Evolutionary conservation across 345 rosid species (phyloP), one percentile per base, ranked within the genome.

Genomic region (Orychophragmus violaceus): DNA sequence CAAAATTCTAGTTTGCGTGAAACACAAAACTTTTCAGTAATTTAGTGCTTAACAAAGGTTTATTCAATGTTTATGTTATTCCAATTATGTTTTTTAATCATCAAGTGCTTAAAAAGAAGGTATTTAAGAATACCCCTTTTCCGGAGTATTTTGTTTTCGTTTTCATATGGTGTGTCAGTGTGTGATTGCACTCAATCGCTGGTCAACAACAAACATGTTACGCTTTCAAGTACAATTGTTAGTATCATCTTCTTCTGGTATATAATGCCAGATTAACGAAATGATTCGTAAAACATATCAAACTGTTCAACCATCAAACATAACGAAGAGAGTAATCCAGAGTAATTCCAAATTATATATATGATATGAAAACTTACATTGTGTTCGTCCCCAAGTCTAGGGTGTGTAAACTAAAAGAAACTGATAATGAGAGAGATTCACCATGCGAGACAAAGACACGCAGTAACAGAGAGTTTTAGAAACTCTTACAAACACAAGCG

Each of bases 401-500:
- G 67, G 33, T 27, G 61, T 35, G 59, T 60, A 69, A 39, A 39
- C 45, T 49, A 37, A 48, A 48, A 58, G 23, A 49, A 35, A 46
- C 37, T 45, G 57, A 8, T 35, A 28, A 17, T 32, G 27, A 58
- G 10, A 67, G 36, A 24, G 65, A 33, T 0, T 46, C 64, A 68
- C 28, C 64, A 57, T 49, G 39, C 39, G 16, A 46, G 50, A 51
- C 37, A 56, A 5, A 22, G 46, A 42, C 53, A 59, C 48, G 58
- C 41, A 58, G 57, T 68, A 25, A 56, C 35, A 45, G 36, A 55
- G 64, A n/a, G n/a, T 45, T 46, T 44, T 19, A 56, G 25, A 56
- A 48, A 57, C 72, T 67, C 62, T 56, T 57, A 67, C 54, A 55
- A 13, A 17, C 35, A 28, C 69, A 36, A 67, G 68, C 50, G n/a